Evolutionary conservation across 2,329 filamentous ascomycete genomes (phyloP).

Genomic region (Epichloe gansuensis): DNA sequence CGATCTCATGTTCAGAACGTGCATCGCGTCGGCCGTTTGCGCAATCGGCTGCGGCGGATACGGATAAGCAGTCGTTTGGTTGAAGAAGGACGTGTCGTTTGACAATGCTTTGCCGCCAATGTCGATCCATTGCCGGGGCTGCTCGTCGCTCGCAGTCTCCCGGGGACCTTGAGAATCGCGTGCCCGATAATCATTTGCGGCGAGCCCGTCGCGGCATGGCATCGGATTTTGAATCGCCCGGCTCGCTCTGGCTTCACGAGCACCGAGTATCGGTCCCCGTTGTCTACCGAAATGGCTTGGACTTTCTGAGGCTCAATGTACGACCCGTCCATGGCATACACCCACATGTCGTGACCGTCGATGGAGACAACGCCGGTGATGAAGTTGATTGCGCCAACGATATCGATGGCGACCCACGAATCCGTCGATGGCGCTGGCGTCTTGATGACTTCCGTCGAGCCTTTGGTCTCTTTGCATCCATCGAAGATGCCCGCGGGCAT

Average conservation of each 20-base stretch:
- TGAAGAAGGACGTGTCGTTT: conserved; percentile 29
- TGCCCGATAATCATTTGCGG: conserved; percentile 44
- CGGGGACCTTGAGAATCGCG: conserved; percentile 31
- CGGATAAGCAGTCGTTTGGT: conserved; percentile 29
- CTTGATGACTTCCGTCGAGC: conserved; percentile 29
- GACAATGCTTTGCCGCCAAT: conserved; percentile 33
- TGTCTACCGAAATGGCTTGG: conserved; percentile 33
- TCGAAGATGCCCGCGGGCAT: conserved; percentile 32
- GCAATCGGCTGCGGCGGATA: conserved; percentile 35
- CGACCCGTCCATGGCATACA: conserved; percentile 41
- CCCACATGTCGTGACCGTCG: conserved; percentile 40
- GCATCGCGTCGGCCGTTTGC: conserved; percentile 31
- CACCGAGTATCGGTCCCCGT: conserved; percentile 41
- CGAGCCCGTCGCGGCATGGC: conserved; percentile 31
- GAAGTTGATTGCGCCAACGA: conserved; percentile 40
- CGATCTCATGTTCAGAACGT: conserved; percentile 28
- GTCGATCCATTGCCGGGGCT: conserved; percentile 33
- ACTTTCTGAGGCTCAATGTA: conserved; percentile 41
- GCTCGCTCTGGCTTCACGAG: conserved; percentile 22
- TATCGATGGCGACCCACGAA: conserved; percentile 39
- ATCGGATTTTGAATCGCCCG: conserved; percentile 42
- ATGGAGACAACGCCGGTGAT: conserved; percentile 33
- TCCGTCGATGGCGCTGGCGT: conserved; percentile 11
- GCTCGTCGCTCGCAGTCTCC: neutral
- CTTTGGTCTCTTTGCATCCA: conserved; percentile 34